Percentiles rank a stretch among this genome's conserved stretches.
These are phyloP conservation scores for Mallotus repandus DNA, from an alignment of 441 rosid genomes.

Conservation along the genomic window DNA sequence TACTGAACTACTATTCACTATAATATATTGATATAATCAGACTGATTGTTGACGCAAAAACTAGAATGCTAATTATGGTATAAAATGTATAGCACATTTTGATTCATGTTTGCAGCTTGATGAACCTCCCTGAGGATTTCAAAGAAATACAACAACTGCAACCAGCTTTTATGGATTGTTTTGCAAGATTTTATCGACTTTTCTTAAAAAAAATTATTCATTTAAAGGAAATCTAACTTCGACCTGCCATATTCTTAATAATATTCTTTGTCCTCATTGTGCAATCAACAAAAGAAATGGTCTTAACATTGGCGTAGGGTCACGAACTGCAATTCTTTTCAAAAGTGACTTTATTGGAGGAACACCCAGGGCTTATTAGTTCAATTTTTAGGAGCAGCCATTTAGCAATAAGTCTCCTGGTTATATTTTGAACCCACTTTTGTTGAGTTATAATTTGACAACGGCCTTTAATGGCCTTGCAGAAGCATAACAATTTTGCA, in stretches of 20 bases:
- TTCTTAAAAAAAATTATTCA: no score
- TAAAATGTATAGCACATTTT: background rate
- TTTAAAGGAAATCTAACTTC: background rate
- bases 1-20: background rate
- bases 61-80: background rate
- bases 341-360: background rate
- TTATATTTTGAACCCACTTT: background rate
- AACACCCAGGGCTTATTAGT: background rate
- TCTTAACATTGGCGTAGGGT: background rate
- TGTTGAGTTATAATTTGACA: background rate
- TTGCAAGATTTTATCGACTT: background rate
- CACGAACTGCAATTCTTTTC: background rate
- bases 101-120: background rate
- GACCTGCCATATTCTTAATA: background rate
- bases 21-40: background rate
- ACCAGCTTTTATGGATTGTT: background rate
- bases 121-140: slow-evolving; percentile 3
- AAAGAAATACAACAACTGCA: no score
- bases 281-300: background rate
- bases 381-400: background rate
- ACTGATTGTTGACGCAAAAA: background rate
- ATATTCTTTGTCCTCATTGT: background rate
- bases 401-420: background rate
- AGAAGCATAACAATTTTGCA: background rate
- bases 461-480: background rate